Evolutionary conservation across 257 asterid species (phyloP), one percentile per base, ranked within the genome.

Genomic region (Fraxinus pennsylvanica): DNA sequence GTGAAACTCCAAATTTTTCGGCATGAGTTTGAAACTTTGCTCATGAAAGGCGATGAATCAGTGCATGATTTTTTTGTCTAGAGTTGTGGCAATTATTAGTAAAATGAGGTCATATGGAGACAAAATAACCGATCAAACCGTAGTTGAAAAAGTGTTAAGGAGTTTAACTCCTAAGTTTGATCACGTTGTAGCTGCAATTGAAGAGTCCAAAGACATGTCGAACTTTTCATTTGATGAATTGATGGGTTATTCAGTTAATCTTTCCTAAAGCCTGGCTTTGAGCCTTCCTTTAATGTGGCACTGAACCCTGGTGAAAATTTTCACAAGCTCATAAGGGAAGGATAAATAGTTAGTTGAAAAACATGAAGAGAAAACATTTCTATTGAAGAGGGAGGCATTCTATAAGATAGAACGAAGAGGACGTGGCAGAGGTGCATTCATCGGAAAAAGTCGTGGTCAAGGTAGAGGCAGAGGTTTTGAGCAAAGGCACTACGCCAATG

Each of bases 171-270:
- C 71, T 1, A 47, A 36, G 70, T 73, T 74, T 66, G 71, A 74
- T 3, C 52, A 66, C 68, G 47, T 76, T 27, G 36, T 76, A 57
- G 71, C 25, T 68, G 52, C 10, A 4, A 67, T 76, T 30, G 68
- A 67, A 36, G 68, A 68, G 68, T 68, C 54, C 15, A 57, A 59
- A 32, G 73, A 71, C 32, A 25, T 78, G 13, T 27, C 25, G 1
- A 32, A 12, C 17, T 38, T 38, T 72, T 35, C 72, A 9, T 78
- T 78, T 39, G 77, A 71, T 78, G 50, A 71, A 25, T 15, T 78
- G 19, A 78, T 78, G 77, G 73, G 77, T 21, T 78, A 52, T 22
- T n/a, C n/a, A n/a, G n/a, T n/a, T n/a, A n/a, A n/a, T n/a, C n/a
- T n/a, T n/a, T n/a, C n/a, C n/a, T n/a, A n/a, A n/a, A n/a, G n/a